These are phyloP conservation scores for Trichoderma aggressivum DNA, from an alignment of 2,329 filamentous ascomycete species.

Conservation along the genomic window DNA sequence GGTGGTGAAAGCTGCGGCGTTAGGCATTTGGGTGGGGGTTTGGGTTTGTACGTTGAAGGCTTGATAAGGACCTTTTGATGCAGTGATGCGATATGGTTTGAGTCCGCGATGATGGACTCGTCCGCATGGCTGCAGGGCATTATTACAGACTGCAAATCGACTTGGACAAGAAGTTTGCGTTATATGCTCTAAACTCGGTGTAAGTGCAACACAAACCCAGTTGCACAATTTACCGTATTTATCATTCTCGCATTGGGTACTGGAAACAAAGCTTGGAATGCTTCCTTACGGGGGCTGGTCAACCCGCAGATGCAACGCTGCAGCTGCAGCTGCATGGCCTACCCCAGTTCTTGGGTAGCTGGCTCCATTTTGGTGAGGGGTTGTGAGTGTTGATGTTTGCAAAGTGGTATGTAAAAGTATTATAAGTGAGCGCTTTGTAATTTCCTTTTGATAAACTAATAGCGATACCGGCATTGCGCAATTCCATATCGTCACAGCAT, in stretches of 20 bases:
- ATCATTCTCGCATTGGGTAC: background rate
- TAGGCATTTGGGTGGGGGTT: background rate
- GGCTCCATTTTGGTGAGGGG: conserved; percentile 7
- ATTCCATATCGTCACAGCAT: background rate
- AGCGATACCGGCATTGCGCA: background rate
- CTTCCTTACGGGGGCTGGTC: background rate
- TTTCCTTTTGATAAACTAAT: background rate
- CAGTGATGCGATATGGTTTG: background rate
- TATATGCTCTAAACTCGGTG: background rate
- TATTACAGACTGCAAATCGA: background rate
- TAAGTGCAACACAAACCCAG: no score
- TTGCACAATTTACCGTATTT: no score
- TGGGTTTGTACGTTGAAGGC: background rate
- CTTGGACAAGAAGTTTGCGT: background rate
- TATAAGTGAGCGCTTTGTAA: background rate
- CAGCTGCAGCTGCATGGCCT: background rate
- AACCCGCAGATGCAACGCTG: background rate
- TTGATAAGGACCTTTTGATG: background rate
- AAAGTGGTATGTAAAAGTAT: background rate
- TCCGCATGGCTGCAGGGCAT: background rate
- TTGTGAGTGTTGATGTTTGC: background rate
- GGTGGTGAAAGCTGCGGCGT: background rate
- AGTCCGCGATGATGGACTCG: background rate
- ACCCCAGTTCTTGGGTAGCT: background rate
- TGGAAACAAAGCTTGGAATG: background rate